These are phyloP conservation scores for Endocladia muricata DNA, from an alignment of 31 red algal genomes.

Conservation along the genomic window DNA sequence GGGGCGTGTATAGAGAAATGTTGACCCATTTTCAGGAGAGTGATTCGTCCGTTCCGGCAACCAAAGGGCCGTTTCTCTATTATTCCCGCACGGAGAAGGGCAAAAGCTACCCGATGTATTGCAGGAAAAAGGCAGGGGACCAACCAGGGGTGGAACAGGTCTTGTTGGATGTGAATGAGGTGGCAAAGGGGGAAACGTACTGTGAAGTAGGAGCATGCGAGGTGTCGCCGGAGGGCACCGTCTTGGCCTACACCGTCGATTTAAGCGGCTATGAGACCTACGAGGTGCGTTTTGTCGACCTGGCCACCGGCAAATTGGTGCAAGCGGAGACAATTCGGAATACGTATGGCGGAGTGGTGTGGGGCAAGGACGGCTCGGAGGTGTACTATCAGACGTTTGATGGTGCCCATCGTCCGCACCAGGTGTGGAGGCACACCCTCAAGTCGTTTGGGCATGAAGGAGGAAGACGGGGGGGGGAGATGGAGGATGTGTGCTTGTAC, in stretches of 20 bases:
- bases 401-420: conserved; percentile 68
- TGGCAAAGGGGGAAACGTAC: conserved; percentile 63
- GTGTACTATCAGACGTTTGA: conserved; percentile 80
- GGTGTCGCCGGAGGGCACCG: conserved; percentile 53
- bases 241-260: conserved; percentile 77
- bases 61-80: conserved; percentile 56
- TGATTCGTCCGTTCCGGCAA: conserved; percentile 59
- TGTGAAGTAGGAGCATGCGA: conserved; percentile 37
- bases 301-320: conserved; percentile 40
- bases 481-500: conserved; percentile 50
- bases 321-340: conserved; percentile 33
- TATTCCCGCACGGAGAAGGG: conserved; percentile 67
- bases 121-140: conserved; percentile 26
- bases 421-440: conserved; percentile 66
- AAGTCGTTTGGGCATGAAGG: conserved; percentile 5
- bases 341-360: conserved; percentile 62
- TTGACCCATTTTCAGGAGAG: conserved; percentile 67
- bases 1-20: conserved; percentile 65
- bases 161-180: conserved; percentile 66
- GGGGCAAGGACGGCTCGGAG: conserved; percentile 53
- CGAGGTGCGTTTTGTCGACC: conserved; percentile 60
- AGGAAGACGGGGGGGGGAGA: no score
- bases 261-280: conserved; percentile 80
- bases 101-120: conserved; percentile 55
- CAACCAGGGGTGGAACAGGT: conserved; percentile 49